Evolutionary conservation across 257 asterid species (phyloP), one percentile per base, ranked within the genome.

Genomic region (Echites panduratus): DNA sequence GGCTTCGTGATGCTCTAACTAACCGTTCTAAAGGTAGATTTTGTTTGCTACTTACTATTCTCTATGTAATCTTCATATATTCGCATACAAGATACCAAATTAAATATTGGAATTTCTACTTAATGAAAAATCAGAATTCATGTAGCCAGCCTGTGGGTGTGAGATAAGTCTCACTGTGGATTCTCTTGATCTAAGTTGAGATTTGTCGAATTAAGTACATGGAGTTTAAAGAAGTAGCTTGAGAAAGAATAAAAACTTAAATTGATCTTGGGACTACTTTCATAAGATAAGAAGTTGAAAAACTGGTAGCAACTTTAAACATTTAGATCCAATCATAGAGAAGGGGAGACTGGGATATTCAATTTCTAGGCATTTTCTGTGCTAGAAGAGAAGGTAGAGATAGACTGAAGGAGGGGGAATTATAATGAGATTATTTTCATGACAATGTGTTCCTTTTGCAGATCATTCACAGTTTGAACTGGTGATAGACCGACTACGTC

Each of bases 1-100:
- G 86, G 88, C 91, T 93, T 68, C 87, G 80, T 75, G 97, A 90
- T 56, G 94, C 96, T 74, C 79, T 88, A 57, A 81, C 92, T n/a
- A 90, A 69, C 80, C 97, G 92, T 40, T 17, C 88, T 40, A 87
- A 73, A 80, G 95, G 97, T 86, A 73, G 67, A 38, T 68, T 63
- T 48, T 71, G 26, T 73, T n/a, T n/a, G n/a, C 38, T 41, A 32
- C 70, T 69, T 62, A 43, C n/a, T 52, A 26, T 32, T 32, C 52
- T 10, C 68, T 29, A 11, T 41, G 48, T 26, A 24, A 9, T 62
- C 14, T 53, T 12, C 62, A 35, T 32, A 0, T 17, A n/a, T 72
- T 7, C 45, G 16, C 22, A 27, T 54, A 71, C 14, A 54, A 20
- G 32, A 10, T 24, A 20, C 27, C 29, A n/a, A 12, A 32, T 6